Evolutionary conservation across 1,284 basidiomycete species (phyloP).

Genomic region (Pisolithus thermaeus): DNA sequence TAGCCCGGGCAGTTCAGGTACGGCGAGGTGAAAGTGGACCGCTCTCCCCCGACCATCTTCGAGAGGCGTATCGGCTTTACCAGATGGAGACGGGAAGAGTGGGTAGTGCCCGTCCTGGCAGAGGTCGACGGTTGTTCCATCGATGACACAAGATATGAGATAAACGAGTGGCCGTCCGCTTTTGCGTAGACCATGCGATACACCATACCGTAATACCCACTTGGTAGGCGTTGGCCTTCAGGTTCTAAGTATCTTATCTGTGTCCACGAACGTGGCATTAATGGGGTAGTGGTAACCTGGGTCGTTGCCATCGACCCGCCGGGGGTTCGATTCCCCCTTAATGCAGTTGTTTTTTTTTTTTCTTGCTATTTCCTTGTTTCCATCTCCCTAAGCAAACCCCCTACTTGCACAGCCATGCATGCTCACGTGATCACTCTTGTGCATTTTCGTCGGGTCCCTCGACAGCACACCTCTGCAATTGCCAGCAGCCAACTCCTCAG

Average conservation of each 20-base stretch:
- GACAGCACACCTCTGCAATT: too few relatives aligned
- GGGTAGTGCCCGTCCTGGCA: slow-evolving; percentile 64
- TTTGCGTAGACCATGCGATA: too few relatives aligned
- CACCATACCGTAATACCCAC: too few relatives aligned
- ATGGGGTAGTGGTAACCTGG: slow-evolving; percentile 34
- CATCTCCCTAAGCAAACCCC: neutral
- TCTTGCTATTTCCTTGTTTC: neutral
- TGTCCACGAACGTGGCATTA: slow-evolving; percentile 17
- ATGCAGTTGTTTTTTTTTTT: slow-evolving; percentile 42
- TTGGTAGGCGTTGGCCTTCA: too few relatives aligned
- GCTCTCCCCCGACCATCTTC: slow-evolving; percentile 79
- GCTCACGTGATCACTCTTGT: neutral
- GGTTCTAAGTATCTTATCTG: too few relatives aligned
- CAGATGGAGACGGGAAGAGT: slow-evolving; percentile 75
- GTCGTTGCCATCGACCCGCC: slow-evolving; percentile 53
- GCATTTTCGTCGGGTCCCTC: too few relatives aligned
- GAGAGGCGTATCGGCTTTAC: slow-evolving; percentile 82
- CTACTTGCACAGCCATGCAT: neutral
- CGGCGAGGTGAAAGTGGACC: slow-evolving; percentile 70
- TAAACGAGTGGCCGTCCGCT: too few relatives aligned
- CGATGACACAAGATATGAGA: slow-evolving; percentile 28
- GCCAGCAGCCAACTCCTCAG: too few relatives aligned
- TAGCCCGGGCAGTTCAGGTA: slow-evolving; percentile 75
- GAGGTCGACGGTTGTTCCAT: slow-evolving; percentile 62
- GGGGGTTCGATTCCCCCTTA: slow-evolving; percentile 77